Conservation (phyloP, 2,329 filamentous ascomycete genomes). For the Fusarium sp. region DNA sequence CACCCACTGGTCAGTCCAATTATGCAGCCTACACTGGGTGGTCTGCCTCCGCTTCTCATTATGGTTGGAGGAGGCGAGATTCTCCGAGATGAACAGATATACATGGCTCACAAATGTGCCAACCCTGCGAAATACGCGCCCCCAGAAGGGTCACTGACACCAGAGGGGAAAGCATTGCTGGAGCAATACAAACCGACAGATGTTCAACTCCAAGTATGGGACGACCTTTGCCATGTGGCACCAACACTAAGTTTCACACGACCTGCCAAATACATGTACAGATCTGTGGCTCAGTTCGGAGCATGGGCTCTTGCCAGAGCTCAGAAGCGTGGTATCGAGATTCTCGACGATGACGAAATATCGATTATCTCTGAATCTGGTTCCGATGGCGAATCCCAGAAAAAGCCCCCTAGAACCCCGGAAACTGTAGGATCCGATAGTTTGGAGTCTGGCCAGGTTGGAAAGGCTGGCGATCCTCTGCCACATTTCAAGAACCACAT, state of each 20-base stretch:
- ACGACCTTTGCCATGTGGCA: constrained; percentile 91
- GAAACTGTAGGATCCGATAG: constrained; percentile 33
- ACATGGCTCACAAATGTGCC: constrained; percentile 92
- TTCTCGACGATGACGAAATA: constrained; percentile 80
- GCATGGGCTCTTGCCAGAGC: constrained; percentile 89
- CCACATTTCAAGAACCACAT: constrained; percentile 85
- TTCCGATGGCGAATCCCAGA: constrained; percentile 47
- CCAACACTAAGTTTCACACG: constrained; percentile 94
- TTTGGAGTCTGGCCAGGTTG: constrained; percentile 62
- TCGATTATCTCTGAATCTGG: constrained; percentile 76
- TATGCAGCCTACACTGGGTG: constrained; percentile 88
- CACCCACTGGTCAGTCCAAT: constrained; percentile 93
- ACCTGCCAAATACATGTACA: constrained; percentile 97
- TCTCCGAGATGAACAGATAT: constrained; percentile 93
- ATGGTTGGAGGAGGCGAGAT: constrained; percentile 90
- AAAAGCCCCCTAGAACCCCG: constrained; percentile 37
- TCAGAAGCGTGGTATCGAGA: constrained; percentile 82
- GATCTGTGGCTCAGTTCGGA: constrained; percentile 90
- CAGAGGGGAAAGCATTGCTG: constrained; percentile 69
- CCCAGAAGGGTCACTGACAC: constrained; percentile 69
- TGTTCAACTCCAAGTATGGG: constrained; percentile 96
- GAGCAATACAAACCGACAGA: constrained; percentile 82
- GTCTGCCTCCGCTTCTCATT: constrained; percentile 87
- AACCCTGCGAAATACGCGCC: constrained; percentile 82
- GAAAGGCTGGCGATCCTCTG: constrained; percentile 86